A percentile compares a stretch with the other conserved stretches of the same genome.
These are phyloP conservation scores for Ogataea ramenticola DNA, from an alignment of 805 yeast genomes.

Conservation along the genomic window DNA sequence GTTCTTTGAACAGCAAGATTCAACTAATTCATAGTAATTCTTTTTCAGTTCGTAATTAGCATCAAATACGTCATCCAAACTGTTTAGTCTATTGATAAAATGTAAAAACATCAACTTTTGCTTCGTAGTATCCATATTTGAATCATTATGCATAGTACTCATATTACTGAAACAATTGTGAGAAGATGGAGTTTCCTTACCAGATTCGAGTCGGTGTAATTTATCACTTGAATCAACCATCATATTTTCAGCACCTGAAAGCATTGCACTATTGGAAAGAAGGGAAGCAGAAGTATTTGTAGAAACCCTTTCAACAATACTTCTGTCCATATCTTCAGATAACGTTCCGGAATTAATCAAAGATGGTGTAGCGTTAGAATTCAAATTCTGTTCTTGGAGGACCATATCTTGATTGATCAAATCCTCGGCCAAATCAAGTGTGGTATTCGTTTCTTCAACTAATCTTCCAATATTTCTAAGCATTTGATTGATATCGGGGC, in stretches of 20 bases:
- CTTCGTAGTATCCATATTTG: neutral
- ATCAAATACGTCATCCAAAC: constrained; percentile 12
- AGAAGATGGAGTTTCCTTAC: neutral
- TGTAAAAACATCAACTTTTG: constrained; percentile 20
- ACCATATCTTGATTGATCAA: neutral
- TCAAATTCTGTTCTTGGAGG: neutral
- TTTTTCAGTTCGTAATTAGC: constrained; percentile 15
- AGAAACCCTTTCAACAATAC: neutral
- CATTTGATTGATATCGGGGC: constrained; percentile 15
- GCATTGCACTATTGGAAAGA: neutral
- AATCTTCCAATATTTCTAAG: constrained; percentile 19
- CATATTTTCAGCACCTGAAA: neutral
- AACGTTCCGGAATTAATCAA: neutral
- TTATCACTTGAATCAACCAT: neutral
- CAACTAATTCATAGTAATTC: constrained; percentile 17
- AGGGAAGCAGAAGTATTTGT: neutral
- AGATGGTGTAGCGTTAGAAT: neutral
- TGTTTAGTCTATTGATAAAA: constrained; percentile 21
- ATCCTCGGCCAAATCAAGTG: constrained; percentile 19
- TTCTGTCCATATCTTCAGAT: neutral
- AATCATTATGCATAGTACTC: neutral
- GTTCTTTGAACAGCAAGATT: constrained; percentile 17
- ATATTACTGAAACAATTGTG: constrained; percentile 1
- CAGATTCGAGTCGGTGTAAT: neutral
- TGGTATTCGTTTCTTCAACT: constrained; percentile 19